Evolutionary conservation across 2,329 filamentous ascomycete genomes (phyloP), one percentile per base, ranked within the genome.

Genomic region (Colletotrichum salicis): DNA sequence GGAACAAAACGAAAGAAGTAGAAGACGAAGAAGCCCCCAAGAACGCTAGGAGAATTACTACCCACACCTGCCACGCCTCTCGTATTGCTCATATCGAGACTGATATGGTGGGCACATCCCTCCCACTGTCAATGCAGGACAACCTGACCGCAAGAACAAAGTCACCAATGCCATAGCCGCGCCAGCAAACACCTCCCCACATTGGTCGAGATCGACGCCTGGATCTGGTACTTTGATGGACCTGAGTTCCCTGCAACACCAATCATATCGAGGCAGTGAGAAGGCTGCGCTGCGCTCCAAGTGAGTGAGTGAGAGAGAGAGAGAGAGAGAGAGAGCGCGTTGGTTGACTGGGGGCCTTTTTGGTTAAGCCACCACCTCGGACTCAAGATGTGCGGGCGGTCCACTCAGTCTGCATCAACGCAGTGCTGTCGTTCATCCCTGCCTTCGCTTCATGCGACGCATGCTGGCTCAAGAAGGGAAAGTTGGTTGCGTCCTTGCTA

Each of bases 141-240:
- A 61, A 41, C 58, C 68, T 71, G 52, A 58, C 58, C 68, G 33
- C 35, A 58, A 54, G 52, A 60, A 61, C 19, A 57, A 71, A 63
- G 52, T 58, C 31, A 45, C 68, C 68, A 71, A 71, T 71, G 15
- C 57, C 58, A 54, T 24, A 33, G 52, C 58, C 29, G 51, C 15
- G 31, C 64, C 62, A 71, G 68, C 68, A 68, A 71, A 68, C 68
- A 63, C 48, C 31, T 31, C 11, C 22, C 51, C 37, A 48, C 35
- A 61, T 67, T 48, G 56, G 57, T 64, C 29, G 35, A 48, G 52
- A 71, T 68, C 64, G 45, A 37, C 64, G 33, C 52, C 27, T 67
- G 31, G 51, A 41, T 52, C 11, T 57, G 37, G 52, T 11, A 52
- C 33, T 19, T 24, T 58, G 31, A 58, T 24, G 60, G 31, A 58